phyloP scores from a whole-genome alignment of 345 rosid species.

The Syzygium jambos region DNA sequence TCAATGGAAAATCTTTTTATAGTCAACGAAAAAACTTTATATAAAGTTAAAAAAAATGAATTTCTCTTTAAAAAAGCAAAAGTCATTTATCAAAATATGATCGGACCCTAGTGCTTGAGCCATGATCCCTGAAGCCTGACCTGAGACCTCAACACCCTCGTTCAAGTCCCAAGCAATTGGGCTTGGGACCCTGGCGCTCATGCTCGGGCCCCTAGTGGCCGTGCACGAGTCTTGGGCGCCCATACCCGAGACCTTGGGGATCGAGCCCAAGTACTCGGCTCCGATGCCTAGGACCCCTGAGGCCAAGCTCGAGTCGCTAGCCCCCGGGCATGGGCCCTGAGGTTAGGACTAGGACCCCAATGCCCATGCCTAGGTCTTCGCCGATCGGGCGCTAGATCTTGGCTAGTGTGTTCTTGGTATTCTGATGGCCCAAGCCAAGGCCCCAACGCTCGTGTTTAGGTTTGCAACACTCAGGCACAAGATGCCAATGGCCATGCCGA shows the following conservation, averaged over 20 bases:
- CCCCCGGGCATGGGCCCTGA: neutral
- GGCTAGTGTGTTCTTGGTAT: neutral
- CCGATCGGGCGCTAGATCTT: accelerated
- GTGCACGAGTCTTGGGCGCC: neutral
- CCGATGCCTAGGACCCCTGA: accelerated
- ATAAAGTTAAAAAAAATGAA: neutral
- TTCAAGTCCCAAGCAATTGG: neutral
- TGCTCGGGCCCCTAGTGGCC: neutral
- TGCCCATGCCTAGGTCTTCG: accelerated
- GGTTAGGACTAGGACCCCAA: neutral
- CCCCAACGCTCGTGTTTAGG: neutral
- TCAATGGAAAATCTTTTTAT: neutral
- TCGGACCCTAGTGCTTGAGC: accelerated
- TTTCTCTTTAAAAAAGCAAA: neutral
- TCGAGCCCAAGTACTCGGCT: neutral
- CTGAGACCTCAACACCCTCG: neutral
- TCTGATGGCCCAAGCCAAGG: neutral
- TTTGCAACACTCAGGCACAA: neutral
- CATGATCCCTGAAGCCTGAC: accelerated
- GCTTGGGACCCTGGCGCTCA: neutral
- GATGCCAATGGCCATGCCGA: neutral
- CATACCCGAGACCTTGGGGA: neutral
- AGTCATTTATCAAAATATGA: neutral
- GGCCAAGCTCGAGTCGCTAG: neutral
- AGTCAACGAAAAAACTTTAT: no score